Percentiles rank a stretch among this genome's conserved stretches.
Conservation (phyloP, 2,329 filamentous ascomycete genomes). For the Hymenoscyphus albidus region DNA sequence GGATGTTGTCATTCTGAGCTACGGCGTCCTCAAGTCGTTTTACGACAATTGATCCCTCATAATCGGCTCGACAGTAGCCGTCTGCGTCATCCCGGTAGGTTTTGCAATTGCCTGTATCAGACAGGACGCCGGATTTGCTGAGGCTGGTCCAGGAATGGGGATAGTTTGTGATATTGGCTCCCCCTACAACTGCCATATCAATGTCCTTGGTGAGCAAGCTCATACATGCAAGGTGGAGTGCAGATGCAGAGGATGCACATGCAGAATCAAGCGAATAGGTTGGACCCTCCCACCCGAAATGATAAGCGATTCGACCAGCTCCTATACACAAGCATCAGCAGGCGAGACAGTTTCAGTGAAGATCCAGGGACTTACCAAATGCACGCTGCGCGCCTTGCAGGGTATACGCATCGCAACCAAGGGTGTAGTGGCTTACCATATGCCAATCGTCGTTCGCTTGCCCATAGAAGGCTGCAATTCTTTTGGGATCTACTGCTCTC, state of each 20-base stretch:
- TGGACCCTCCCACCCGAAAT: conserved; percentile 40
- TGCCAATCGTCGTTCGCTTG: conserved; percentile 25
- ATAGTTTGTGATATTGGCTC: conserved; percentile 21
- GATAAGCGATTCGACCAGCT: conserved; percentile 35
- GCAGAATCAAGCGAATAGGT: conserved; percentile 38
- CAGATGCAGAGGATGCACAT: conserved; percentile 37
- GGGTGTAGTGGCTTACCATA: no score
- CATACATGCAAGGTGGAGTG: conserved; percentile 19
- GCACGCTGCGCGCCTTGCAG: no score
- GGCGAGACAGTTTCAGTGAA: no score
- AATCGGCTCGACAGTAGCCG: conserved; percentile 51
- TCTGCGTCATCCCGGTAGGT: conserved; percentile 44
- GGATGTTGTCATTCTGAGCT: conserved; percentile 46
- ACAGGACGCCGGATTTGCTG: conserved; percentile 22
- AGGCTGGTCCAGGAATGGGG: conserved; percentile 30
- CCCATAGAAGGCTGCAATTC: conserved; percentile 27
- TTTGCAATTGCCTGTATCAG: conserved; percentile 46
- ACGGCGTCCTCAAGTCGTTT: conserved; percentile 47
- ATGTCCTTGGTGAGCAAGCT: conserved; percentile 21
- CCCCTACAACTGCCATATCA: conserved; percentile 24
- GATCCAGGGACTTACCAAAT: no score
- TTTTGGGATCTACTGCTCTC: conserved; percentile 38
- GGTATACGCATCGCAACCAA: no score
- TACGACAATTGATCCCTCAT: conserved; percentile 43
- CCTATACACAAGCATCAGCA: conserved; percentile 22